Evolutionary conservation across 2,329 filamentous ascomycete genomes (phyloP), one percentile per base, ranked within the genome.

Genomic region (Trichophyton simii): DNA sequence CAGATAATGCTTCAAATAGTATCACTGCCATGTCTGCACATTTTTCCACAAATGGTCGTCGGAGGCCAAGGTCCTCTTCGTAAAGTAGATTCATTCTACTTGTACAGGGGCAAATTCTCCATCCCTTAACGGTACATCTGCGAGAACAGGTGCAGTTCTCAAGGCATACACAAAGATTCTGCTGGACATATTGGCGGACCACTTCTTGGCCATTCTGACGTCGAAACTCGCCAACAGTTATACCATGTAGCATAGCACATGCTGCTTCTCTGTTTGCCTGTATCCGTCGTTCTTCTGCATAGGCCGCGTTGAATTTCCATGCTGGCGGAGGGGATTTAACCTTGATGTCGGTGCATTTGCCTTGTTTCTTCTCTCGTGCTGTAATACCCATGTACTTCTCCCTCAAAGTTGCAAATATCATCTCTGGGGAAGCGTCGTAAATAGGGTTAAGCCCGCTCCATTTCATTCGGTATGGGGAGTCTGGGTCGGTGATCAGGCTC

Each of bases 151-250:
- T 63, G 59, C 74, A 76, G 55, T 65, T 58, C 1, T 67, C 64
- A 13, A 65, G 62, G 63, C 74, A 76, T 50, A 75, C 69, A 60
- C 74, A 76, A 41, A 72, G 74, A 46, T 65, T 65, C 52, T 72
- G 67, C 11, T 68, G 70, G 11, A 68, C 66, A 52, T 72, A 68
- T 18, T 66, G 58, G 36, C 71, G 63, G 18, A 73, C 63, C 13
- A 63, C 60, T 3, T 64, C 64, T 18, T 64, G 63, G 18, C 66
- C 63, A 22, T 71, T 65, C 8, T 68, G 66, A 13, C 68, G 69
- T 8, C 73, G 71, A 28, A 69, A 60, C 5, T 76, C 70, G 15
- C 74, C 74, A 34, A 76, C 63, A 11, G 64, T 63, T 59, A 67
- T 71, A n/a, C 72, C 68, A 54, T 74, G 69, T 7, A 74, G 65